Conservation (phyloP, 139 green algal species). For the Closterium sp. region DNA sequence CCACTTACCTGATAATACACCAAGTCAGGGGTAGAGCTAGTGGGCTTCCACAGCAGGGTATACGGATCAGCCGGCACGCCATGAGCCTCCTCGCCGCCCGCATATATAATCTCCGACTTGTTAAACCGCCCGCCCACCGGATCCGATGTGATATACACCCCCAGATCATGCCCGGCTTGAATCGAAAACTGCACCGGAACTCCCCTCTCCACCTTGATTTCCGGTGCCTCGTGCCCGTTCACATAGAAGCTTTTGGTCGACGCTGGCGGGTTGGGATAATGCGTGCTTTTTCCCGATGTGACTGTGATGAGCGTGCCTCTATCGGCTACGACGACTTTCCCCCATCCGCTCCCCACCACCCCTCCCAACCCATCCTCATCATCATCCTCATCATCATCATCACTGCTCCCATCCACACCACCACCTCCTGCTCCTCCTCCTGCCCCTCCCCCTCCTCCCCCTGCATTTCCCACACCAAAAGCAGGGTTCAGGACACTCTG, state of each 20-base stretch:
- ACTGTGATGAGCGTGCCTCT: slow-evolving; percentile 12
- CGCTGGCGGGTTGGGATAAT: slow-evolving; percentile 38
- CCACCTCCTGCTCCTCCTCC: background rate
- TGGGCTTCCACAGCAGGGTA: slow-evolving; percentile 36
- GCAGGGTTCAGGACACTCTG: slow-evolving; percentile 13
- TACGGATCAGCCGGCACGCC: slow-evolving; percentile 35
- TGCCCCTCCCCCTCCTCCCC: background rate
- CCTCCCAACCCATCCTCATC: background rate
- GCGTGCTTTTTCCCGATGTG: slow-evolving; percentile 2
- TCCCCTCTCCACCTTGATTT: slow-evolving; percentile 45
- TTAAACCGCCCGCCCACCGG: slow-evolving; percentile 40
- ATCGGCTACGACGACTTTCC: slow-evolving; percentile 3
- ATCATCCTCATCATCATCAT: background rate
- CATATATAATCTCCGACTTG: slow-evolving; percentile 13
- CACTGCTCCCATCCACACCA: background rate
- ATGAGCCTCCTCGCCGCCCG: slow-evolving; percentile 26
- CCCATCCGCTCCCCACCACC: background rate
- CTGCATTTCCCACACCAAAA: background rate
- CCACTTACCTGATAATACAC: slow-evolving; percentile 44
- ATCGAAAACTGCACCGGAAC: slow-evolving; percentile 39
- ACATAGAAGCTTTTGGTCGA: slow-evolving; percentile 30
- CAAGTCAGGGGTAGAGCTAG: slow-evolving; percentile 26
- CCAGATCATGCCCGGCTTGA: slow-evolving; percentile 29
- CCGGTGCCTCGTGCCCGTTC: slow-evolving; percentile 33
- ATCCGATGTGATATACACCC: slow-evolving; percentile 44